Evolutionary conservation across 805 yeast genomes (phyloP), one percentile per base, ranked within the genome.

Genomic region (Zygosaccharomyces siamensis): DNA sequence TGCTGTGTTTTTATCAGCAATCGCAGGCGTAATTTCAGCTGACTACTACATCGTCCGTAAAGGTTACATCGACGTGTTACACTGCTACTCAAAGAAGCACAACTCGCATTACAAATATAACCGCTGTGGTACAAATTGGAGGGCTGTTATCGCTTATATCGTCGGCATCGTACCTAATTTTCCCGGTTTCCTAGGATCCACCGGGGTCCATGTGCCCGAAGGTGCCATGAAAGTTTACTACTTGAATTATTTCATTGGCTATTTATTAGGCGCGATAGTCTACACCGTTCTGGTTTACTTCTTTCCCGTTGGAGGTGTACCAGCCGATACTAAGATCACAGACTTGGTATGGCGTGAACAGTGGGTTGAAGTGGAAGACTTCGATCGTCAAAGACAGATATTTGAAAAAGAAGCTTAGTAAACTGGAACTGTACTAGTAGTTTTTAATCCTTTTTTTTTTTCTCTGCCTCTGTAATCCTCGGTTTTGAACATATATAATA

Each of bases 121-220:
- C 59, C 68, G 60, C 27, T 68, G 72, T 42, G 96, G 96, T 35
- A 58, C 79, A 66, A 87, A 88, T 63, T 86, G 95, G 93, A 76
- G 95, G 64, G 96, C 92, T 1, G 81, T 79, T 56, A 79, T 75
- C 28, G 93, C 96, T 1, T 89, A 89, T 64, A 64, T 89, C 55
- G 75, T 83, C 56, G 96, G 96, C 47, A 83, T 89, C 50, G 71
- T 81, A 31, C 93, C 95, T 41, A 89, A 88, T 60, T 83, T 89
- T 61, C 85, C 85, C 18, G 97, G 97, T 1, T 89, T 89, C 58
- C 92, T 84, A 5, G 89, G 95, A 54, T 89, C 89, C 7, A 81
- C 86, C 21, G 86, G 83, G 35, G 77, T 81, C n/a, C 76, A 73
- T 51, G 95, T 88, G 12, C 95, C 96, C 26, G 70, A 72, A 41